Evolutionary conservation across 1,284 basidiomycete genomes (phyloP), one percentile per base, ranked within the genome.

Genomic region (Trichosporon sp.): DNA sequence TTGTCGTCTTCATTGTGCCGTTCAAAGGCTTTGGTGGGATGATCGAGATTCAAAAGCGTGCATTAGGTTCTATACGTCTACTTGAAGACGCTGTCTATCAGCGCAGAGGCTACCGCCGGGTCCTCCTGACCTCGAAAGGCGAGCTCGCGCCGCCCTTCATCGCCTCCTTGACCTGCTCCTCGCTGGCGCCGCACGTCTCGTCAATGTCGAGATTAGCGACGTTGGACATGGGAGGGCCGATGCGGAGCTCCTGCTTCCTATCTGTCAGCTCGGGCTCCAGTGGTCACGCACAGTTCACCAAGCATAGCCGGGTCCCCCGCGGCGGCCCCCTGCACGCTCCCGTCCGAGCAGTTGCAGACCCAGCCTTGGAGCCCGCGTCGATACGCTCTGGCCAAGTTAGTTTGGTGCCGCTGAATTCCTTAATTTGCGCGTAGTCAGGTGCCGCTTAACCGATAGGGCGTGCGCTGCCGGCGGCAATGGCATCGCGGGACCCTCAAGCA

Each of bases 301-400:
- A 83, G 66, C 56, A 77, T 76, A 2, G 77, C 76, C 9, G 68
- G 25, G 8, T 74, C 60, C 3, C 81, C 81, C 3, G 76, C 75
- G 8, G 79, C 81, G 3, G 77, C 75, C n/a, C 81, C 81, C 65
- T 81, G 77, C 47, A 83, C 81, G 42, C 73, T 76, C 32, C 72
- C 71, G 69, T 82, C 81, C 1, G 78, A 75, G 66, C 78, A 75
- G 69, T 83, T 83, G 58, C 76, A 75, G 42, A 76, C 77, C 77
- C 80, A 81, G 31, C 81, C 81, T 42, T 71, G 71, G 18, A 83
- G 65, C 2, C 77, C 78, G 2, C 81, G 75, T 18, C 72, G 74
- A 5, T 68, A 63, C 1, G 78, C 81, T 71, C 80, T 81, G 66
- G 23, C 34, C 27, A 29, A 60, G 62, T 60, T 15, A 67, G 68